Conservation (phyloP, 768 basidiomycete species). For the Calocera cornea region DNA sequence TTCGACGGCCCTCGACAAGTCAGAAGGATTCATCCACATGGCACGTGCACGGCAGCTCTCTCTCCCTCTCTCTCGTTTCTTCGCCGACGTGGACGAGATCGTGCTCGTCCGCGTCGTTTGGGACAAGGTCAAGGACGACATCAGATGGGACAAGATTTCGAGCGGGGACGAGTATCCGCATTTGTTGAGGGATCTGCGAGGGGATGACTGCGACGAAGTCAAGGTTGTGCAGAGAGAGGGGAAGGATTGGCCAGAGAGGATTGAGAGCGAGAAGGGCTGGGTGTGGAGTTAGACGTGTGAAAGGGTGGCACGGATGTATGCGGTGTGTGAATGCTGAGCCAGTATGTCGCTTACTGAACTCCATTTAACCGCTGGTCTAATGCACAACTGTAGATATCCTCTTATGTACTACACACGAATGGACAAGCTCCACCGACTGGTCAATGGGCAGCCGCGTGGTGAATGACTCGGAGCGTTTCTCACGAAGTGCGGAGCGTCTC, state of each 20-base stretch:
- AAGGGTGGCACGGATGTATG: neutral
- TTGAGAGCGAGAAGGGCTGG: neutral
- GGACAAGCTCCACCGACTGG: too few relatives aligned
- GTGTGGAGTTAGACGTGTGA: neutral
- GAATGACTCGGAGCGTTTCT: too few relatives aligned
- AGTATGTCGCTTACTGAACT: too few relatives aligned
- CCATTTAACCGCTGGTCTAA: too few relatives aligned
- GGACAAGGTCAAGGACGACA: neutral
- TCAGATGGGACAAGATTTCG: neutral
- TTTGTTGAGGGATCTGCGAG: neutral
- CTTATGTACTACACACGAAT: too few relatives aligned
- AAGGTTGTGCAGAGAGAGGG: neutral
- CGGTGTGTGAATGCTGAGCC: neutral
- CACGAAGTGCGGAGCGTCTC: too few relatives aligned
- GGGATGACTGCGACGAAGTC: neutral
- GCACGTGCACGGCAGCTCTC: neutral
- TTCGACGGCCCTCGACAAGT: neutral
- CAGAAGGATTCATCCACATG: neutral
- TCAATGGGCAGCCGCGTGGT: too few relatives aligned
- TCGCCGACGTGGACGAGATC: neutral
- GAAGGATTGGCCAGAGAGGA: neutral
- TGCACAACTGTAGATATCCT: too few relatives aligned
- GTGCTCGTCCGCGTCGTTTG: neutral
- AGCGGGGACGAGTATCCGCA: slow-evolving; percentile 3
- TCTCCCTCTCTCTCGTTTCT: neutral